These are phyloP conservation scores for Firmiana major DNA, from an alignment of 345 rosid species.

Conservation along the genomic window DNA sequence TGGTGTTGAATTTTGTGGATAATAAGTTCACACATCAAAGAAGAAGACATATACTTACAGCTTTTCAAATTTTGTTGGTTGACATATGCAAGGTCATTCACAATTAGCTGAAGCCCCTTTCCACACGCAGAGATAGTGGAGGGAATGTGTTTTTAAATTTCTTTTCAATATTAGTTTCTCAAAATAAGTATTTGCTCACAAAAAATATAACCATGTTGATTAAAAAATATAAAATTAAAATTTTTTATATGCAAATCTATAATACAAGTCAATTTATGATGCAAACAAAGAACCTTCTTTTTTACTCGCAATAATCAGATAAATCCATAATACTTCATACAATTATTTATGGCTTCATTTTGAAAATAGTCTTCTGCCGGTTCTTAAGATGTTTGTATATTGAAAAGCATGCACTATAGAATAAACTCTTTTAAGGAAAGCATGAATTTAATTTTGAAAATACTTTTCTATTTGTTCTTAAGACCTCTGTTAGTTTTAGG, in stretches of 20 bases:
- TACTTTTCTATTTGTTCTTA: not conserved
- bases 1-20: no score
- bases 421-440: not conserved
- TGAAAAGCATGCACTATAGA: not conserved
- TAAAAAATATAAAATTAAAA: no score
- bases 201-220: not conserved
- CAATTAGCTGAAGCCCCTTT: no score
- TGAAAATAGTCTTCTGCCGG: not conserved
- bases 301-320: not conserved
- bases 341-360: not conserved
- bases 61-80: no score
- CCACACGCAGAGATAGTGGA: no score
- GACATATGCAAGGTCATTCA: no score
- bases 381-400: not conserved
- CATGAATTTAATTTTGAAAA: not conserved
- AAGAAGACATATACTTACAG: no score
- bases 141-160: no score
- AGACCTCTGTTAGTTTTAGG: not conserved
- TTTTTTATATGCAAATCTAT: no score
- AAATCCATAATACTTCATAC: not conserved
- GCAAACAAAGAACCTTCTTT: not conserved
- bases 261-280: not conserved
- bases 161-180: no score
- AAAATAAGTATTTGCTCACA: no score
- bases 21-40: no score